Evolutionary conservation across 495 filamentous ascomycete species (phyloP).

Genomic region (Neurospora hispaniola): DNA sequence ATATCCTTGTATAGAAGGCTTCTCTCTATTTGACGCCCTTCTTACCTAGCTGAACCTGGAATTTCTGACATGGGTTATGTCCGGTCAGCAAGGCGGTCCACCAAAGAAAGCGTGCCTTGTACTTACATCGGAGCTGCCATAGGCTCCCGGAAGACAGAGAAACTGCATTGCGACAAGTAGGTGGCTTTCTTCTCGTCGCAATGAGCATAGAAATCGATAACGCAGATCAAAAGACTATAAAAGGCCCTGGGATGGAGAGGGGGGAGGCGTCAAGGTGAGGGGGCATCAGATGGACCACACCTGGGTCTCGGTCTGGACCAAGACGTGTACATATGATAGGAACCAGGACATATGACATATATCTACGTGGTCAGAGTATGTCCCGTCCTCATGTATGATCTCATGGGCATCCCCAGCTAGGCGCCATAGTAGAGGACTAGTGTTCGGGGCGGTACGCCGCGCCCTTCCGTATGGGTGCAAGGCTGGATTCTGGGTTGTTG

Average conservation of each 20-base stretch:
- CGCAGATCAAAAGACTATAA: not conserved
- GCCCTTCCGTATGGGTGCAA: too few relatives aligned
- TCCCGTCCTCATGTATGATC: not conserved
- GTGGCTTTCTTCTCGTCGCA: not conserved
- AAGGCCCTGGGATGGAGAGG: not conserved
- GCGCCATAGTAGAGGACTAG: not conserved
- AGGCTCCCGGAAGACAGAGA: conserved; percentile 35
- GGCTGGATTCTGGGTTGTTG: too few relatives aligned
- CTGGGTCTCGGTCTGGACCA: not conserved
- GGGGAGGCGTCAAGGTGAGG: not conserved
- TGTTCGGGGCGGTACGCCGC: too few relatives aligned
- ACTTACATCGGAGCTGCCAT: conserved; percentile 43
- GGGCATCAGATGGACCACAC: not conserved
- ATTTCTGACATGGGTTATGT: conserved; percentile 30
- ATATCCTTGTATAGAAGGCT: not conserved
- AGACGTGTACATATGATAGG: not conserved
- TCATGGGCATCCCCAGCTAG: not conserved
- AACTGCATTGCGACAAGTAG: conserved; percentile 26
- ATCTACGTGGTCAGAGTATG: not conserved
- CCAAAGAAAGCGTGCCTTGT: not conserved
- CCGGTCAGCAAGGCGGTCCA: not conserved
- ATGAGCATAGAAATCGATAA: not conserved
- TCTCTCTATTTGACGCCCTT: not conserved
- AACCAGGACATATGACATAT: not conserved
- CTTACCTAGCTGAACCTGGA: conserved; percentile 40